Conservation (phyloP, 2,329 filamentous ascomycete species). For the Diplodia sapinea region DNA sequence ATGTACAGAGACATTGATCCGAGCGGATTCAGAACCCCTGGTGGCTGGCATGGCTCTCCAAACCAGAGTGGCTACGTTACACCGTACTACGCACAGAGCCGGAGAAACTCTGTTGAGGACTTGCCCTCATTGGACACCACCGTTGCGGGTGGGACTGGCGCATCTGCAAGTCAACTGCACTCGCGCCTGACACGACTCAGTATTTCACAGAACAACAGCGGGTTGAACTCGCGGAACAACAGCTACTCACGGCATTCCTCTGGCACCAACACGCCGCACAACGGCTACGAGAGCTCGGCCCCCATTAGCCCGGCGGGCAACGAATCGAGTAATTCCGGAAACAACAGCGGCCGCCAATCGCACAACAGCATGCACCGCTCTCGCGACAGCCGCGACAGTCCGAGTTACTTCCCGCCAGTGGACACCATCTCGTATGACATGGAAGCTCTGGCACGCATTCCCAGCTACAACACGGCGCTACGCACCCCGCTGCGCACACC, state of each 20-base stretch:
- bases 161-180: conserved; percentile 69
- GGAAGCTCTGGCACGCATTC: conserved; percentile 55
- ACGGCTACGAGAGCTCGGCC: conserved; percentile 21
- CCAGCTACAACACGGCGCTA: conserved; percentile 58
- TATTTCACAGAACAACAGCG: conserved; percentile 43
- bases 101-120: conserved; percentile 82
- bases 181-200: conserved; percentile 66
- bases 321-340: conserved; percentile 20
- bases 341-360: conserved; percentile 32
- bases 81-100: conserved; percentile 73
- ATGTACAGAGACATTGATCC: conserved; percentile 87
- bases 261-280: conserved; percentile 45
- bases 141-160: conserved; percentile 47
- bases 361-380: conserved; percentile 34
- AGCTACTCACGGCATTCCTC: conserved; percentile 40
- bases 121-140: conserved; percentile 60
- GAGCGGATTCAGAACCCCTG: conserved; percentile 80
- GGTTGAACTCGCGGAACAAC: conserved; percentile 8
- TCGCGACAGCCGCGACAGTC: conserved; percentile 1
- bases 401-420: conserved; percentile 31
- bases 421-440: conserved; percentile 50
- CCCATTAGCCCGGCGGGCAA: conserved; percentile 28
- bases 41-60: conserved; percentile 37
- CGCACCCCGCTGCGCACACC: conserved; percentile 53
- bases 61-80: conserved; percentile 66